Conservation (phyloP, 2,329 filamentous ascomycete genomes). For the Orbilia javanica region DNA sequence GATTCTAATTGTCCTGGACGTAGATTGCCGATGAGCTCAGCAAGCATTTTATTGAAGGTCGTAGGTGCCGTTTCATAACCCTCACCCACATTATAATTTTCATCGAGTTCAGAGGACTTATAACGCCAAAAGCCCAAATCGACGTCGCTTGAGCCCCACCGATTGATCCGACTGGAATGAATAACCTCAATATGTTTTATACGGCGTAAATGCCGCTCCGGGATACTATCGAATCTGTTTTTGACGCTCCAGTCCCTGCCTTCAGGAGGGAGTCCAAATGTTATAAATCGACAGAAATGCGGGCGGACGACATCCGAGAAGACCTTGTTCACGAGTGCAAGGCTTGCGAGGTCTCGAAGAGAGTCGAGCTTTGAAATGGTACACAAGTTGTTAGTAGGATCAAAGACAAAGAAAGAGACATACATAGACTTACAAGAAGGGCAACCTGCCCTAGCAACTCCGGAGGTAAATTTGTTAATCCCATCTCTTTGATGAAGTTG, state of each 20-base stretch:
- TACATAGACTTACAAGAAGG: neutral
- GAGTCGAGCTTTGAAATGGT: neutral
- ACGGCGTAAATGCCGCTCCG: neutral
- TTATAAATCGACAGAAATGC: neutral
- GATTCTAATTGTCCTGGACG: slow-evolving; percentile 23
- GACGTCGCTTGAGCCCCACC: neutral
- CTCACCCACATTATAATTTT: neutral
- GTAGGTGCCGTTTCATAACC: neutral
- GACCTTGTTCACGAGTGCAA: slow-evolving; percentile 5
- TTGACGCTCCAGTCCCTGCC: neutral
- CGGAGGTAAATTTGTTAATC: neutral
- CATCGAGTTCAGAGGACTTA: too few species aligned
- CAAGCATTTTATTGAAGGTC: slow-evolving; percentile 4
- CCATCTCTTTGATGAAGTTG: too few species aligned
- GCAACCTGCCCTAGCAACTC: slow-evolving; percentile 6
- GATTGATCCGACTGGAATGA: neutral
- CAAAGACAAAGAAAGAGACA: neutral
- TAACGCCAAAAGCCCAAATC: neutral
- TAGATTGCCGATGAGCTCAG: neutral
- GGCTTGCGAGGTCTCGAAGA: neutral
- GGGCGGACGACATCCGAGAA: slow-evolving; percentile 6
- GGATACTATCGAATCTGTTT: neutral
- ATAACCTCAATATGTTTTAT: slow-evolving; percentile 19
- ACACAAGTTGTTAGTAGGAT: neutral
- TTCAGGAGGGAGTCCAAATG: neutral